These are phyloP conservation scores for Pseudonectria foliicola DNA, from an alignment of 2,329 filamentous ascomycete species.

Conservation along the genomic window DNA sequence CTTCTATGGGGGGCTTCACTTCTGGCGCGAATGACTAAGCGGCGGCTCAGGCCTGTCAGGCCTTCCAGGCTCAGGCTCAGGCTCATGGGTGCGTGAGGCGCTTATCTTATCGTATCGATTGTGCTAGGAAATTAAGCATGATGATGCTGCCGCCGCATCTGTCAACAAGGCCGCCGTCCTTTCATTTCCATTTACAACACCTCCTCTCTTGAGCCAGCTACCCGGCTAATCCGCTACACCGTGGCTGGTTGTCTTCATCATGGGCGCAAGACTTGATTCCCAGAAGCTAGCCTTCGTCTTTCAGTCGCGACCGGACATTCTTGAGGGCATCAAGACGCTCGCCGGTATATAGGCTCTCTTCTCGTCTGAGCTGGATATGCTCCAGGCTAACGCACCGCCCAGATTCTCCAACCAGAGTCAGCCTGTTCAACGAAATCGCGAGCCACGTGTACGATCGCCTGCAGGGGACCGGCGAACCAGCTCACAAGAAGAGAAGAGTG, in stretches of 20 bases:
- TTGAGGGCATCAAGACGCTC: constrained; percentile 44
- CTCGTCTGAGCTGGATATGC: constrained; percentile 5
- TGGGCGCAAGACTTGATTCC: constrained; percentile 40
- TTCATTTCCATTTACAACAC: constrained; percentile 7
- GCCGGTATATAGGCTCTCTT: constrained; percentile 37
- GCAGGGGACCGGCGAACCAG: constrained; percentile 34
- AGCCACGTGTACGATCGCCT: constrained; percentile 42
- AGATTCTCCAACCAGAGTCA: constrained; percentile 44
- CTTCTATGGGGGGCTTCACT: too few species aligned
- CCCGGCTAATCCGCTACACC: not conserved
- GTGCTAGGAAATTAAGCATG: constrained; percentile 13
- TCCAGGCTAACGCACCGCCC: constrained; percentile 7
- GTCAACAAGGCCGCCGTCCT: constrained; percentile 1
- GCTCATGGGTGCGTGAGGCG: too few species aligned
- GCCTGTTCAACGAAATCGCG: constrained; percentile 51
- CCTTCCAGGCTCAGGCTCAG: too few species aligned
- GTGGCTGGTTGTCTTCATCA: constrained; percentile 18
- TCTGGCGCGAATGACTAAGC: not conserved
- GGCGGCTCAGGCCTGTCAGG: too few species aligned
- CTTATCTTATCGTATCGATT: constrained; percentile 19
- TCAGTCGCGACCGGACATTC: constrained; percentile 47
- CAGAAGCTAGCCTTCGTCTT: constrained; percentile 47
- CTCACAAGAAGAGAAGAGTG: constrained; percentile 46
- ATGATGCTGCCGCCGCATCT: constrained; percentile 11
- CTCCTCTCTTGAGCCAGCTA: constrained; percentile 10